Evolutionary conservation across 805 yeast species (phyloP).

Genomic region (Kluyveromyces wickerhamii): DNA sequence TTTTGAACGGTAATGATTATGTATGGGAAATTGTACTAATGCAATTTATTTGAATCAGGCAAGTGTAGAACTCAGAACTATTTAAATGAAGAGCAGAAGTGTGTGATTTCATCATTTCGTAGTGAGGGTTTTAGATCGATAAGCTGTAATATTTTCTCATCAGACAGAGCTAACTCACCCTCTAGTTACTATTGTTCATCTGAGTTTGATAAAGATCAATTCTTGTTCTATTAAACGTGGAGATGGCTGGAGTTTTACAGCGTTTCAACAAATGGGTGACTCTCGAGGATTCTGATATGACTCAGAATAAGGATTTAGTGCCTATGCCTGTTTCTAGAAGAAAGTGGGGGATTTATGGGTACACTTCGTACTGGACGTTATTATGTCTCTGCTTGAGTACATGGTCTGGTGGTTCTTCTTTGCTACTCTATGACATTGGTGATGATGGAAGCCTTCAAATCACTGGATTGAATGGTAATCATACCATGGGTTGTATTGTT

Average conservation of each 20-base stretch:
- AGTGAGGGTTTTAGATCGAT: too few species aligned
- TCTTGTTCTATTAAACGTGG: too few species aligned
- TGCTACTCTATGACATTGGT: constrained; percentile 18
- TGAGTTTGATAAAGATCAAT: too few species aligned
- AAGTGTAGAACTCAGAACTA: too few species aligned
- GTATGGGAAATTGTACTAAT: too few species aligned
- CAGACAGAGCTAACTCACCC: too few species aligned
- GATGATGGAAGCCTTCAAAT: not conserved
- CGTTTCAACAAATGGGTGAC: not conserved
- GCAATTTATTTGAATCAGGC: too few species aligned
- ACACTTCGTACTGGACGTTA: constrained; percentile 32
- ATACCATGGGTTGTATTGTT: constrained; percentile 24
- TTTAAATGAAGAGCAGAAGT: too few species aligned
- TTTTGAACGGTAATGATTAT: too few species aligned
- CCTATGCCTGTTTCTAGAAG: constrained; percentile 32
- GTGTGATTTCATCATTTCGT: too few species aligned
- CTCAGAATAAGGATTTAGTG: constrained; percentile 32
- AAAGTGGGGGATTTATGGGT: constrained; percentile 31
- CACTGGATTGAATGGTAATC: constrained; percentile 17
- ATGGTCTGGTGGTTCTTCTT: constrained; percentile 30
- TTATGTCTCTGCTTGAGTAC: constrained; percentile 31
- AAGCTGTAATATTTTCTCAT: too few species aligned
- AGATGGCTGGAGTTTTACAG: not conserved
- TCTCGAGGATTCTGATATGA: not conserved
- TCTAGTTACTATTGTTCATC: too few species aligned